Percentiles rank a stretch among this genome's conserved stretches.
Conservation (phyloP, 495 filamentous ascomycete genomes). For the Penicillium angulare region DNA sequence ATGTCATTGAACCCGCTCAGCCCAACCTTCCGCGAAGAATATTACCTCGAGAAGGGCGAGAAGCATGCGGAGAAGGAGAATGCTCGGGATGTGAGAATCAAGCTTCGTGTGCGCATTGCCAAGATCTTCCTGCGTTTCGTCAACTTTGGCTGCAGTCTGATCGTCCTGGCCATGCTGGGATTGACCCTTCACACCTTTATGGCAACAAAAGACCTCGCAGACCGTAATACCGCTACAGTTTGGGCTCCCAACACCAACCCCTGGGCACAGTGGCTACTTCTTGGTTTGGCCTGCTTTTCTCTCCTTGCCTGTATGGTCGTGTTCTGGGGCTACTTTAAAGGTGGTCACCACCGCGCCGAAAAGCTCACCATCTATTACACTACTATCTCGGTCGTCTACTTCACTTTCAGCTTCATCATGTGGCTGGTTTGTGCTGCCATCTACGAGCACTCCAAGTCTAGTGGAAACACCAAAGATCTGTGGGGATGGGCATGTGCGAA, state of each 20-base stretch:
- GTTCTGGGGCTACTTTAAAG: constrained; percentile 83
- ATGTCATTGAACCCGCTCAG: constrained; percentile 68
- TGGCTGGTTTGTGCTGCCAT: constrained; percentile 87
- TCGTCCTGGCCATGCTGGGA: constrained; percentile 84
- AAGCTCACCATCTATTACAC: constrained; percentile 94
- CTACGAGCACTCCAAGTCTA: constrained; percentile 71
- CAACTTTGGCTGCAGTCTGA: constrained; percentile 95
- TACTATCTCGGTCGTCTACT: constrained; percentile 85
- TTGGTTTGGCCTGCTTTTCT: constrained; percentile 75
- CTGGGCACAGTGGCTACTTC: constrained; percentile 87
- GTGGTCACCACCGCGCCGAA: constrained; percentile 85
- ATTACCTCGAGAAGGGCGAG: constrained; percentile 78
- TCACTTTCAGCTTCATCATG: constrained; percentile 90
- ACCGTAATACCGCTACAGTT: constrained; percentile 73
- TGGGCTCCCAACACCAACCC: constrained; percentile 78
- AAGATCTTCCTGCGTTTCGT: constrained; percentile 91
- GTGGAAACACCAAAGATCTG: constrained; percentile 75
- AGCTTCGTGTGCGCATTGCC: constrained; percentile 86
- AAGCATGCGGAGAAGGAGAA: constrained; percentile 76
- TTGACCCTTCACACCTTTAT: constrained; percentile 88
- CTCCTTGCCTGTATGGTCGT: constrained; percentile 75
- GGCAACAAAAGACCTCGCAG: constrained; percentile 67
- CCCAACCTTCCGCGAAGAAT: constrained; percentile 85
- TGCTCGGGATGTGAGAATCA: constrained; percentile 82
- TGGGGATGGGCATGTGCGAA: constrained; percentile 97